Evolutionary conservation across 208 protist species (phyloP).

Genomic region (Novymonas esmeraldas): DNA sequence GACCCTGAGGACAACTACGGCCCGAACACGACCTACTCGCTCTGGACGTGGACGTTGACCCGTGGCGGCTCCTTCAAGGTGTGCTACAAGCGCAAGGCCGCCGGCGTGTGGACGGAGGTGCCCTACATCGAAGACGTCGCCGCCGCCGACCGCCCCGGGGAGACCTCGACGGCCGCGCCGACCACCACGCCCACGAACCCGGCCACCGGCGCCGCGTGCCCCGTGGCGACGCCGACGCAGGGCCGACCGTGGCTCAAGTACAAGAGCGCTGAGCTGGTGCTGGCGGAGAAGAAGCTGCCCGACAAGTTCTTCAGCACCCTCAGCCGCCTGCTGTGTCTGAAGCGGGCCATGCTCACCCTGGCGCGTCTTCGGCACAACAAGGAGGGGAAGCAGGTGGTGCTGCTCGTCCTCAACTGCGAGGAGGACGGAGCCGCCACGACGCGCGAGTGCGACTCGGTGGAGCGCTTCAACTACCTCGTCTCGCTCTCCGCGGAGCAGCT

Average conservation of each 20-base stretch:
- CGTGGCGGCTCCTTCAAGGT: slow-evolving; percentile 65
- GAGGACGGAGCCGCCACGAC: slow-evolving; percentile 12
- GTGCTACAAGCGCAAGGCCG: slow-evolving; percentile 62
- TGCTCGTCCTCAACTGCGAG: slow-evolving; percentile 65
- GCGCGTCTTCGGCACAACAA: slow-evolving; percentile 36
- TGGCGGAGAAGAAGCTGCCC: slow-evolving; percentile 31
- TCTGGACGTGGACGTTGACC: slow-evolving; percentile 57
- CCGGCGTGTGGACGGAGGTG: slow-evolving; percentile 62
- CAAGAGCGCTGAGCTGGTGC: slow-evolving; percentile 45
- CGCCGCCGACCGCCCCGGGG: neutral
- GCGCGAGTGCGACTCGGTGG: slow-evolving; percentile 43
- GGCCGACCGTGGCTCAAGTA: slow-evolving; percentile 41
- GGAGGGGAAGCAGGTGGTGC: slow-evolving; percentile 40
- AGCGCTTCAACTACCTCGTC: slow-evolving; percentile 69
- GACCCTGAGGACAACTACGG: slow-evolving; percentile 70
- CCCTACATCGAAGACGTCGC: slow-evolving; percentile 57
- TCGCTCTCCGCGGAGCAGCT: neutral
- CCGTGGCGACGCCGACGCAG: slow-evolving; percentile 28
- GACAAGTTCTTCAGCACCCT: slow-evolving; percentile 31
- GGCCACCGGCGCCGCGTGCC: slow-evolving; percentile 45
- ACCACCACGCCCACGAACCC: slow-evolving; percentile 56
- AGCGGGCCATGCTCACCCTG: slow-evolving; percentile 36
- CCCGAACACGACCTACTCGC: slow-evolving; percentile 60
- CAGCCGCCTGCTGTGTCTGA: slow-evolving; percentile 57
- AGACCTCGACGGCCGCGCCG: neutral